Conservation (phyloP, 139 green algal genomes). For the Gonium pectorale region DNA sequence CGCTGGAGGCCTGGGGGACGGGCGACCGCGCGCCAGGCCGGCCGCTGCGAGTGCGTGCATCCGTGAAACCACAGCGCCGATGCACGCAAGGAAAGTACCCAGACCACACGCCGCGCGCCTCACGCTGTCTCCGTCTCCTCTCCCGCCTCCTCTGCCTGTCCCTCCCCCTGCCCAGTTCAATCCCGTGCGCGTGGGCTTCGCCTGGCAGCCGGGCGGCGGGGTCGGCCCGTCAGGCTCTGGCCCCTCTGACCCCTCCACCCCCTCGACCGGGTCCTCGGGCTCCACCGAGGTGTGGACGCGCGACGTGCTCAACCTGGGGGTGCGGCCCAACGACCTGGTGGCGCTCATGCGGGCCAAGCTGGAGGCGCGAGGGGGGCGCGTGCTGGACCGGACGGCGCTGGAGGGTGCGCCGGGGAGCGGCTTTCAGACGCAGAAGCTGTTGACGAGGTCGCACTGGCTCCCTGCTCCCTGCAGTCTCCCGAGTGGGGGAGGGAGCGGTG, state of each 20-base stretch:
- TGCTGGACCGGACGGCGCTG: conserved; percentile 75
- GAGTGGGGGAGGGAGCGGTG: no score
- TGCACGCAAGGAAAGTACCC: no score
- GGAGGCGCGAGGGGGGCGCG: conserved; percentile 73
- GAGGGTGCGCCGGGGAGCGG: conserved; percentile 16
- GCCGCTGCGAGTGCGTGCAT: no score
- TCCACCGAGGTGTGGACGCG: conserved; percentile 73
- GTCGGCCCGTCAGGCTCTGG: not conserved
- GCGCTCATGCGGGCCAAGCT: conserved; percentile 67
- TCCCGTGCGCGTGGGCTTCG: conserved; percentile 65
- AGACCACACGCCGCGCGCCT: no score
- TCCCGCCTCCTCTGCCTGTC: not conserved
- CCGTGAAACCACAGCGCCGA: no score
- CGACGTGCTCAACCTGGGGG: conserved; percentile 95
- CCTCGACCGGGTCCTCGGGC: not conserved
- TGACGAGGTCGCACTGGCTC: no score
- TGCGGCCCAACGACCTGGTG: conserved; percentile 74
- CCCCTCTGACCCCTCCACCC: not conserved
- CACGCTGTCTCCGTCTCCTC: not conserved
- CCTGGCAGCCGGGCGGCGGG: not conserved
- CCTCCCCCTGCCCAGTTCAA: conserved; percentile 84
- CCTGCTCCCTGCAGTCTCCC: no score
- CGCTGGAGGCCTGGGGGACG: no score
- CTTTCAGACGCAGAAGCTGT: no score
- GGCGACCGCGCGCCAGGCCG: no score